Conservation (phyloP, 1,284 basidiomycete genomes). For the Boletellus deceptivus region DNA sequence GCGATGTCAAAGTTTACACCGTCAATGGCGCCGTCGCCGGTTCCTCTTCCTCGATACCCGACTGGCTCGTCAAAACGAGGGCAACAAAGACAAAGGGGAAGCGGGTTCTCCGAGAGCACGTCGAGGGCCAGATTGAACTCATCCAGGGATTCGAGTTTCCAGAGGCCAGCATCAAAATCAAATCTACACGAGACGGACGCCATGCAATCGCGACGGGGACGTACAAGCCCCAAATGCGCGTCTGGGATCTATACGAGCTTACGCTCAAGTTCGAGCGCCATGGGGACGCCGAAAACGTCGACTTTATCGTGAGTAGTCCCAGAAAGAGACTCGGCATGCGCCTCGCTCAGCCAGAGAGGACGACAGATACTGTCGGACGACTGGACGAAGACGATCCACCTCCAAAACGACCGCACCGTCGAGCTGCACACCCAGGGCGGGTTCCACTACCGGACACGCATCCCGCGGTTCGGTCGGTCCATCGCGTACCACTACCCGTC, state of each 20-base stretch:
- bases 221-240: constrained; percentile 97
- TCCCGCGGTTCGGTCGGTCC: constrained; percentile 92
- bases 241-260: constrained; percentile 94
- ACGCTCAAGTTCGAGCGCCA: constrained; percentile 96
- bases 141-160: constrained; percentile 97
- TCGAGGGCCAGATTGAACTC: constrained; percentile 81
- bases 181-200: constrained; percentile 88
- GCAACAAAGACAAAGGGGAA: constrained; percentile 53
- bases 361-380: constrained; percentile 90
- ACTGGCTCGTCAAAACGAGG: constrained; percentile 83
- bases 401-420: constrained; percentile 94
- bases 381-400: constrained; percentile 98
- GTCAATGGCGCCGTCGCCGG: constrained; percentile 85
- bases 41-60: constrained; percentile 81
- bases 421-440: constrained; percentile 95
- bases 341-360: constrained; percentile 5
- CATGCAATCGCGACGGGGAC: constrained; percentile 94
- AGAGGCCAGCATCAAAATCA: constrained; percentile 90
- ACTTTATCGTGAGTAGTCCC: constrained; percentile 88
- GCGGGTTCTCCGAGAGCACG: constrained; percentile 60
- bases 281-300: constrained; percentile 95
- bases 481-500: constrained; percentile 89
- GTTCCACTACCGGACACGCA: constrained; percentile 88
- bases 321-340: neutral
- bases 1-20: constrained; percentile 79